A percentile compares a stretch with the other conserved stretches of the same genome.
Conservation (phyloP, 2,329 filamentous ascomycete species). For the Fulvia fulva region DNA sequence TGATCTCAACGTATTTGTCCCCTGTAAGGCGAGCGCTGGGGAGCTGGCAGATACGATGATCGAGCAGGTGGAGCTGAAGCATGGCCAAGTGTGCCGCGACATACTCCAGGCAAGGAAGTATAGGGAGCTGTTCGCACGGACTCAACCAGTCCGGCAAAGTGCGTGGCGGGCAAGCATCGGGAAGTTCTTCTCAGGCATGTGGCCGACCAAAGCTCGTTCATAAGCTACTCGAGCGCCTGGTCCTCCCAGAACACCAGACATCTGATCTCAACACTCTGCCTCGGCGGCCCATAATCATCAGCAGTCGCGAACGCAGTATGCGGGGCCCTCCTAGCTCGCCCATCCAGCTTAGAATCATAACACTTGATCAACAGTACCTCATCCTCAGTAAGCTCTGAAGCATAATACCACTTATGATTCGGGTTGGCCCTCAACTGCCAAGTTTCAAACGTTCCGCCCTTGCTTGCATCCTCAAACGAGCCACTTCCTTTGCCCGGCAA, state of each 20-base stretch:
- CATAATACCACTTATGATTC: slow-evolving; percentile 56
- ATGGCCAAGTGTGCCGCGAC: no score
- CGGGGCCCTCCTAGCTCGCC: background rate
- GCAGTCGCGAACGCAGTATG: slow-evolving; percentile 3
- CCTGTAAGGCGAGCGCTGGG: background rate
- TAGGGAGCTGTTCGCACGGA: no score
- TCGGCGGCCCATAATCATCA: slow-evolving; percentile 6
- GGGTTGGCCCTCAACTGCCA: slow-evolving; percentile 45
- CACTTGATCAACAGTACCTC: slow-evolving; percentile 60
- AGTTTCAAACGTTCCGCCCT: background rate
- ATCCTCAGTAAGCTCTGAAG: slow-evolving; percentile 58
- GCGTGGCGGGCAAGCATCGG: background rate
- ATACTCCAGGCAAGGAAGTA: no score
- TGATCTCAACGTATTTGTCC: background rate
- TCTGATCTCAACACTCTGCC: slow-evolving; percentile 6
- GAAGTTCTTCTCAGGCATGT: background rate
- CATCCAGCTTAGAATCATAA: slow-evolving; percentile 54
- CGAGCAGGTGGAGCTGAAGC: no score
- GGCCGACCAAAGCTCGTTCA: no score
- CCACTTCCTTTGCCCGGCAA: background rate
- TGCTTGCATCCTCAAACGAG: background rate
- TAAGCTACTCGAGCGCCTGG: background rate
- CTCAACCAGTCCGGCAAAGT: no score
- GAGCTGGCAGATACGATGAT: background rate
- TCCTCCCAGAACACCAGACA: slow-evolving; percentile 9